These are phyloP conservation scores for Penicillium roqueforti DNA, from an alignment of 495 filamentous ascomycete species.

Conservation along the genomic window DNA sequence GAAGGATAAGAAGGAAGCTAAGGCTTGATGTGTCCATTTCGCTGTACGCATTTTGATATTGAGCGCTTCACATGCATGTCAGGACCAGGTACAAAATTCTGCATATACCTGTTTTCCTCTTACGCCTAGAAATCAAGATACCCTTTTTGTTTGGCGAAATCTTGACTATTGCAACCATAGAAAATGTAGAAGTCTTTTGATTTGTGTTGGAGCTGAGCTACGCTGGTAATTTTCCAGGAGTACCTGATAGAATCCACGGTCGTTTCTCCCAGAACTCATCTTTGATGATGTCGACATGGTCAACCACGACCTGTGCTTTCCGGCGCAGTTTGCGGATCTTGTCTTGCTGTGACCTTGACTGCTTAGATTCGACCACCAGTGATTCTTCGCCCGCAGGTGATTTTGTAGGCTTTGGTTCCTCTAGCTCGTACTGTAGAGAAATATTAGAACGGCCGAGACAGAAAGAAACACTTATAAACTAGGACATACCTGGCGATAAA, in stretches of 20 bases:
- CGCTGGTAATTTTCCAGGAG: slow-evolving; percentile 61
- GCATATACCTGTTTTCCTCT: slow-evolving; percentile 18
- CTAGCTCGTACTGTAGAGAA: slow-evolving; percentile 36
- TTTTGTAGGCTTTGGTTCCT: slow-evolving; percentile 24
- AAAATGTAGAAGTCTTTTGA: neutral
- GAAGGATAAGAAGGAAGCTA: slow-evolving; percentile 29
- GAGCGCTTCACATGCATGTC: slow-evolving; percentile 4
- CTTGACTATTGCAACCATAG: slow-evolving; percentile 8
- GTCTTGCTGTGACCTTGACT: slow-evolving; percentile 72
- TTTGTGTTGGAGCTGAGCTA: slow-evolving; percentile 23
- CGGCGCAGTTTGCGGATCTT: slow-evolving; percentile 69
- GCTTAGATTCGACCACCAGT: slow-evolving; percentile 23
- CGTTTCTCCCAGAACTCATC: slow-evolving; percentile 87
- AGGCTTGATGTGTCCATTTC: slow-evolving; percentile 12
- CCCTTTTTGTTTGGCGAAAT: slow-evolving; percentile 28
- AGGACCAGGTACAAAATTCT: slow-evolving; percentile 6
- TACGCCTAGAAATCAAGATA: slow-evolving; percentile 34
- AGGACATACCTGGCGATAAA: slow-evolving; percentile 72
- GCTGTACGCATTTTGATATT: slow-evolving; percentile 1
- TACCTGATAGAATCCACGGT: slow-evolving; percentile 80
- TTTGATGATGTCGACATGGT: slow-evolving; percentile 89
- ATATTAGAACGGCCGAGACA: slow-evolving; percentile 12
- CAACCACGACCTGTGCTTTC: slow-evolving; percentile 72
- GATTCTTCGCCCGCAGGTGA: slow-evolving; percentile 10
- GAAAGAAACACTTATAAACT: neutral